Evolutionary conservation across 2,329 filamentous ascomycete genomes (phyloP).

Genomic region (Ascomycota sp.): DNA sequence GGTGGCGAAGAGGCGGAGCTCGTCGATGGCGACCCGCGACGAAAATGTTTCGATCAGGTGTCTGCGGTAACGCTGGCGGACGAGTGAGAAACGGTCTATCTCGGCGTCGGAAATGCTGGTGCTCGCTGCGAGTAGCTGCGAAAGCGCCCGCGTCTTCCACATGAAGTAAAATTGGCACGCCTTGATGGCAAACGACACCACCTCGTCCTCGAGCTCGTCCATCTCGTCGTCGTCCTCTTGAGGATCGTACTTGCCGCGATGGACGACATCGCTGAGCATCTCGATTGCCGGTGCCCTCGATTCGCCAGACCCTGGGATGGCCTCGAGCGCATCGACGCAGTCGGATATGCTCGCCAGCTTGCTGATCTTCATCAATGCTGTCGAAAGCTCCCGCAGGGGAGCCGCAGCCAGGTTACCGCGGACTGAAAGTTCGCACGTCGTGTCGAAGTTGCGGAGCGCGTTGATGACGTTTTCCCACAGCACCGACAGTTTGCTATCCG

Average conservation of each 20-base stretch:
- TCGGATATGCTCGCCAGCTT: conserved; percentile 65
- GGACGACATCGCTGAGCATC: conserved; percentile 50
- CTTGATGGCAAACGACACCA: conserved; percentile 57
- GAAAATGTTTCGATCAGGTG: conserved; percentile 50
- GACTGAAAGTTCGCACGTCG: conserved; percentile 48
- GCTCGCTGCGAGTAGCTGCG: conserved; percentile 31
- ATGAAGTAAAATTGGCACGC: conserved; percentile 76
- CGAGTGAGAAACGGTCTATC: conserved; percentile 36
- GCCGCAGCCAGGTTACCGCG: conserved; percentile 48
- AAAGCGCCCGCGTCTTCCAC: conserved; percentile 60
- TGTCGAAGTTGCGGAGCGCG: conserved; percentile 49
- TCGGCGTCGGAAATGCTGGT: conserved; percentile 33
- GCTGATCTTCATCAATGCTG: conserved; percentile 58
- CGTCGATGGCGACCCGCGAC: conserved; percentile 49
- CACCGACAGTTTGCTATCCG: conserved; percentile 57
- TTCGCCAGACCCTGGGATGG: conserved; percentile 25
- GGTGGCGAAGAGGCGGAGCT: conserved; percentile 55
- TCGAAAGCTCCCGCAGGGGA: conserved; percentile 48
- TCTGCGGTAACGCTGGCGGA: conserved; percentile 35
- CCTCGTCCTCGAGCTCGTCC: conserved; percentile 59
- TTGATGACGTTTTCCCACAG: conserved; percentile 75
- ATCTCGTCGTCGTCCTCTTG: conserved; percentile 49
- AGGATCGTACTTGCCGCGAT: conserved; percentile 51
- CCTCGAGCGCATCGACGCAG: conserved; percentile 55
- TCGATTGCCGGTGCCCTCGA: conserved; percentile 36